These are phyloP conservation scores for Plasmodium fragile DNA, from an alignment of 169 alveolate genomes.

Conservation along the genomic window DNA sequence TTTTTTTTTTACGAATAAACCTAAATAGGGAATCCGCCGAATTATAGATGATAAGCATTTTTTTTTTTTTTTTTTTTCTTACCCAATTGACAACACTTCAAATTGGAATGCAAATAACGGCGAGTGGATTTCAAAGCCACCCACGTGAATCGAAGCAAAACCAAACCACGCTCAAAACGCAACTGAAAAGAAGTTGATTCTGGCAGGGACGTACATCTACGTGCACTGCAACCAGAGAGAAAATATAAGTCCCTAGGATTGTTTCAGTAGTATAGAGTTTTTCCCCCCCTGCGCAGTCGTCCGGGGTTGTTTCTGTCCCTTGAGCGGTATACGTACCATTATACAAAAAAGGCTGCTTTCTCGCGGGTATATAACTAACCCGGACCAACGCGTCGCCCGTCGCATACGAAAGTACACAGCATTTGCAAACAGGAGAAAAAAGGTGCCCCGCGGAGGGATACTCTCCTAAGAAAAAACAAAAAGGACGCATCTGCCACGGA, in stretches of 20 bases:
- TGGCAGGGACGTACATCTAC: background rate
- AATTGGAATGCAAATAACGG: background rate
- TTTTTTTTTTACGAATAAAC: background rate
- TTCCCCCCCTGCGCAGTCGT: background rate
- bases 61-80: too few relatives aligned
- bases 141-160: background rate
- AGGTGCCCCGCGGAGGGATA: background rate
- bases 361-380: background rate
- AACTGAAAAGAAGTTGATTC: background rate
- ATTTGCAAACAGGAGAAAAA: background rate
- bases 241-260: background rate
- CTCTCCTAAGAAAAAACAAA: too few relatives aligned
- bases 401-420: background rate
- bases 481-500: background rate
- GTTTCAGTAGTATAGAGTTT: background rate
- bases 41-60: background rate
- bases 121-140: background rate
- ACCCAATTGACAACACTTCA: background rate
- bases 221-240: background rate
- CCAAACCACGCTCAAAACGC: background rate
- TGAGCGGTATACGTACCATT: background rate
- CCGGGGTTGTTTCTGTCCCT: background rate
- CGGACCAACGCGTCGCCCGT: background rate
- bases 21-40: background rate
- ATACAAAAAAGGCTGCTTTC: background rate